A percentile compares a stretch with the other conserved stretches of the same genome.
phyloP scores from a whole-genome alignment of 1,139 yeast genomes.

The Yamadazyma sp. region DNA sequence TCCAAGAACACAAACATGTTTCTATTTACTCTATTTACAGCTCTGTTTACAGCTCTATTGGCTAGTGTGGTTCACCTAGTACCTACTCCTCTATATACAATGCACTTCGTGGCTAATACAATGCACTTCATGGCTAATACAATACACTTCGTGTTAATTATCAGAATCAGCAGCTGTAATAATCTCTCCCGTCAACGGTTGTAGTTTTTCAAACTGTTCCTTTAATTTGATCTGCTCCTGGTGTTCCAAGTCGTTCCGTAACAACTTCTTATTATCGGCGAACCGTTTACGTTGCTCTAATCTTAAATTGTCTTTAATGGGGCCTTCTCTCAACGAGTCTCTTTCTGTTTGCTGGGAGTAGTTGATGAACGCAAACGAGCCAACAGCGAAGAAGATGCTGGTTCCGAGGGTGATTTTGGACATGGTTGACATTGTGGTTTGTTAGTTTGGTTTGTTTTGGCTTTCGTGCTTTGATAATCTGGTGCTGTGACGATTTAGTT shows the following conservation, averaged over 20 bases:
- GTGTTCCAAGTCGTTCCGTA: slow-evolving; percentile 70
- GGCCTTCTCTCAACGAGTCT: slow-evolving; percentile 72
- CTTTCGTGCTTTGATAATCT: too few species aligned
- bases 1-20: slow-evolving; percentile 50
- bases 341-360: slow-evolving; percentile 66
- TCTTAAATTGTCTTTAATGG: slow-evolving; percentile 73
- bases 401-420: slow-evolving; percentile 67
- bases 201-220: slow-evolving; percentile 61
- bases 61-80: too few species aligned
- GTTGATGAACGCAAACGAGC: slow-evolving; percentile 66
- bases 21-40: slow-evolving; percentile 6
- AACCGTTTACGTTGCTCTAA: slow-evolving; percentile 41
- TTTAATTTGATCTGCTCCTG: slow-evolving; percentile 68
- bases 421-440: slow-evolving; percentile 59
- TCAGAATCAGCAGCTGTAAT: slow-evolving; percentile 26
- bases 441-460: not conserved
- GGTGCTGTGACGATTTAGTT: too few species aligned
- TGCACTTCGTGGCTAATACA: too few species aligned
- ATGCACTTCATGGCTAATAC: too few species aligned
- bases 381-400: slow-evolving; percentile 55
- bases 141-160: too few species aligned
- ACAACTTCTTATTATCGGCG: slow-evolving; percentile 33
- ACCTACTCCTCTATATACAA: too few species aligned
- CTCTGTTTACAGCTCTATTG: not conserved
- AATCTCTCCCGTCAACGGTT: slow-evolving; percentile 54